Conservation (phyloP, 2,329 filamentous ascomycete species). For the Venturia pyrina region DNA sequence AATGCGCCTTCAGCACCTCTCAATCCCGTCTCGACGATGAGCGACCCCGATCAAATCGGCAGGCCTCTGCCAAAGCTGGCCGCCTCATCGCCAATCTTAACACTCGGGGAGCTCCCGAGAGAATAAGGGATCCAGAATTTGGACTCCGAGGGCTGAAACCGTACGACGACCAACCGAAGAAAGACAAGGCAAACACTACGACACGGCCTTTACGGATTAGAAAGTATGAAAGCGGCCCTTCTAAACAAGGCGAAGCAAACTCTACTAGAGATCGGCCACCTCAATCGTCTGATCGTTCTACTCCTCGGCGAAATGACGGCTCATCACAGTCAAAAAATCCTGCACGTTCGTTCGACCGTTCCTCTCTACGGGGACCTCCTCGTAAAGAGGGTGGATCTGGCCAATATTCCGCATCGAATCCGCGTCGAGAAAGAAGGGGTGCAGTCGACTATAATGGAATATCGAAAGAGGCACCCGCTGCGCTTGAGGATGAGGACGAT, state of each 20-base stretch:
- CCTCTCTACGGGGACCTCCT: neutral
- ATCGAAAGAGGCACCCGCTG: neutral
- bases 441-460: neutral
- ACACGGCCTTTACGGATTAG: neutral
- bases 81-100: neutral
- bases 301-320: neutral
- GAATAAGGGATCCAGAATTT: neutral
- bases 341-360: neutral
- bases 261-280: neutral
- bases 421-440: neutral
- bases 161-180: neutral
- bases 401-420: neutral
- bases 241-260: neutral
- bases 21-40: neutral
- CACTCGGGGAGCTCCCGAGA: neutral
- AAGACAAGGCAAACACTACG: neutral
- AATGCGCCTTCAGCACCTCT: slow-evolving; percentile 2
- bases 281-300: neutral
- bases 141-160: neutral
- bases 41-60: neutral
- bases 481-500: neutral
- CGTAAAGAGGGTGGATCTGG: neutral
- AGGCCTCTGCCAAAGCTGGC: slow-evolving; percentile 8
- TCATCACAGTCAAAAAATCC: neutral
- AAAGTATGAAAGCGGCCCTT: neutral